Conservation (phyloP, 1,139 yeast species). For the Arxiozyma bovina region DNA sequence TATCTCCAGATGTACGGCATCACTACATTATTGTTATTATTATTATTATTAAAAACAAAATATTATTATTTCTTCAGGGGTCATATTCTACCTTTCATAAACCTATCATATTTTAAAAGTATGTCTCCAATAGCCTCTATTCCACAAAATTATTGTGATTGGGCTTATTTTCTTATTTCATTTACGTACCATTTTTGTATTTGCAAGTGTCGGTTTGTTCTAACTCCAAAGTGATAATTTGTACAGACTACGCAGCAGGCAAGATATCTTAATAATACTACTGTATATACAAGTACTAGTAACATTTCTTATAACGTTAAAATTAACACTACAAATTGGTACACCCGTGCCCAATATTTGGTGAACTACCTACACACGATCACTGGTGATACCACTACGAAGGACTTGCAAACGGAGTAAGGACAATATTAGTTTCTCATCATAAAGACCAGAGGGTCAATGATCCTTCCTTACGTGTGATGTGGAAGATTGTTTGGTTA, state of each 20-base stretch:
- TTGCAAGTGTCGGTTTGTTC: conserved; percentile 19
- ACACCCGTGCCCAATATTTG: neutral
- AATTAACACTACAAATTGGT: neutral
- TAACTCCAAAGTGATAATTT: neutral
- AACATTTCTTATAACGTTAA: no score
- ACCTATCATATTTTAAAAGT: neutral
- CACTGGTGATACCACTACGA: neutral
- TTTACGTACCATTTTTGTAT: conserved; percentile 29
- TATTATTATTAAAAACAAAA: no score
- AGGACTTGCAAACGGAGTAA: neutral
- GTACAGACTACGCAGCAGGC: neutral
- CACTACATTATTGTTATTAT: no score
- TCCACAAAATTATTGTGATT: neutral
- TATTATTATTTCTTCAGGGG: no score
- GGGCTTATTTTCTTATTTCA: neutral
- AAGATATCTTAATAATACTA: no score
- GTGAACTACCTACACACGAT: neutral
- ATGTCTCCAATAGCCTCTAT: neutral
- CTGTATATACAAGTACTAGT: neutral
- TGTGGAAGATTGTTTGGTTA: no score
- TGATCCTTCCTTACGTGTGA: neutral
- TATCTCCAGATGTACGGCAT: no score
- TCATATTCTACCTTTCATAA: no score
- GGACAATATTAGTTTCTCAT: neutral
- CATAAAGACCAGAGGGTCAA: neutral